Evolutionary conservation across 2,329 filamentous ascomycete species (phyloP), one percentile per base, ranked within the genome.

Genomic region (Nothophoma quercina): DNA sequence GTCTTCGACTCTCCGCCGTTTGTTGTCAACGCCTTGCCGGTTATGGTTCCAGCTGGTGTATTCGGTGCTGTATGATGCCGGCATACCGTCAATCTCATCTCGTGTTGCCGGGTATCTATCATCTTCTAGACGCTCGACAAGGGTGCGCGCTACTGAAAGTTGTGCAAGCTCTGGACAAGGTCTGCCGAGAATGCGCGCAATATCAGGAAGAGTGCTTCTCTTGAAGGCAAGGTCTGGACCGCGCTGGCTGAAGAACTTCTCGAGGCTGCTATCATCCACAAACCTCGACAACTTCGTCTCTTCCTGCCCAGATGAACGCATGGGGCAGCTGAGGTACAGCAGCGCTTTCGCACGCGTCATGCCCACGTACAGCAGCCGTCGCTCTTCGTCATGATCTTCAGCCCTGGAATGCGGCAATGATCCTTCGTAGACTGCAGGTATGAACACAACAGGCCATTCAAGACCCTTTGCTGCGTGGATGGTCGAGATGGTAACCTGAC

Each of bases 381-480:
- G 83, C 72, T 99, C 93, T 73, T 99, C 93, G 50, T 93, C 88
- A 3, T 83, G 81, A 68, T 98, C 91, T 36, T 97, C 93, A 1
- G 92, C 85, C 62, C 93, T 84, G 2, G 88, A 88, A 71, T 98
- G 93, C 4, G 93, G 93, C 53, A 98, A 96, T 2, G 89, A 93
- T 1, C 93, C 95, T 38, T 92, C 86, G 69, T 96, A 96, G 21
- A 91, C 88, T 1, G 90, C 90, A 5, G 95, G 93, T 13, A 98
- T 87, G 71, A 98, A 98, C 1, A 98, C 91, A 1, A 96, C 83
- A 0, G 93, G 93, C 95, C 95, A 99, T 72, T 99, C 93, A 1
- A 99, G 81, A 3, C 93, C 93, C 74, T 99, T 99, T 2, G 93
- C 91, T 0, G 93, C 92, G 70, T 99, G 93, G 9, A 99, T 97